Evolutionary conservation across 129 eudicot genomes (phyloP).

Genomic region (Logfia minima): DNA sequence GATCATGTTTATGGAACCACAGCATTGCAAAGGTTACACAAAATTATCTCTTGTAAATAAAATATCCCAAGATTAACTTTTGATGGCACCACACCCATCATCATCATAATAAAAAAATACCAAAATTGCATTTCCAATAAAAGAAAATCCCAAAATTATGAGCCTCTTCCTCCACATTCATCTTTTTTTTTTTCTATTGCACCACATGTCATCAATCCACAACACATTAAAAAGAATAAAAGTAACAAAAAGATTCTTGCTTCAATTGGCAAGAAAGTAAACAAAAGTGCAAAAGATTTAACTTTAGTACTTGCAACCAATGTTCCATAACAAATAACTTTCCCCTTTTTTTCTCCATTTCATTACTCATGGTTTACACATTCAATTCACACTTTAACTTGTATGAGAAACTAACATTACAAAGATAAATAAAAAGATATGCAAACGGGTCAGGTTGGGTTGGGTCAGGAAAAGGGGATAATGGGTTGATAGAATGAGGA

Average conservation of each 20-base stretch:
- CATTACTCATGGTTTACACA: slow-evolving; percentile 31
- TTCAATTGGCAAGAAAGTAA: slow-evolving; percentile 34
- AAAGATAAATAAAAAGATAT: slow-evolving; percentile 27
- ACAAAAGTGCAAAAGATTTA: slow-evolving; percentile 16
- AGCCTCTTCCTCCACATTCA: slow-evolving; percentile 1
- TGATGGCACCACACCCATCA: not conserved
- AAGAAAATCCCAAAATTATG: not conserved
- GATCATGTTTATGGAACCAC: slow-evolving; percentile 12
- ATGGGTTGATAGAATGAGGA: slow-evolving; percentile 17
- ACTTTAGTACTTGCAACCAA: not conserved
- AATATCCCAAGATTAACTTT: not conserved
- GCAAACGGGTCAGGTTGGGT: slow-evolving; percentile 3
- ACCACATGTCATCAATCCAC: slow-evolving; percentile 26
- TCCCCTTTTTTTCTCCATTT: slow-evolving; percentile 27
- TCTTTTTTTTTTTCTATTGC: slow-evolving; percentile 10
- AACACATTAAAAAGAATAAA: slow-evolving; percentile 13
- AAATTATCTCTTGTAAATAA: not conserved
- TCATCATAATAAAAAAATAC: not conserved
- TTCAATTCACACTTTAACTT: slow-evolving; percentile 38
- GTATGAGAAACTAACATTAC: slow-evolving; percentile 36
- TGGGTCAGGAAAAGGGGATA: slow-evolving; percentile 27
- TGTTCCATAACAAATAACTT: slow-evolving; percentile 27
- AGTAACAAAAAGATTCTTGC: slow-evolving; percentile 30
- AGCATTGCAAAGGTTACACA: not conserved
- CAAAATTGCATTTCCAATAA: not conserved